Evolutionary conservation across 331 rosid genomes (phyloP).

Genomic region (Pyracantha coccinea): DNA sequence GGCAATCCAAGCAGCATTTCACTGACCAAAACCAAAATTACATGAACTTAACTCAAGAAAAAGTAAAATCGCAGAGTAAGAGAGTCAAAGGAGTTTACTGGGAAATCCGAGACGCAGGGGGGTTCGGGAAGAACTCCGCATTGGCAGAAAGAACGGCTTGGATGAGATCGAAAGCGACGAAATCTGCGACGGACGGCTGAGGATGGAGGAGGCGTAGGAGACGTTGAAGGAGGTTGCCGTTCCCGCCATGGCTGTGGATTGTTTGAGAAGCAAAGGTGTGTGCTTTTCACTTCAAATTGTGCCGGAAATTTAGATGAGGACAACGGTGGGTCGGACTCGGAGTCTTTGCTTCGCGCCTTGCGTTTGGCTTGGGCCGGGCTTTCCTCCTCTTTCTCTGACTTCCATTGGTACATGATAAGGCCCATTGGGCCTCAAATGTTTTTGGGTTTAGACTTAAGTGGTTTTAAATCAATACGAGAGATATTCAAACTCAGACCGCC

Average conservation of each 20-base stretch:
- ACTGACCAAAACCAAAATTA: no score
- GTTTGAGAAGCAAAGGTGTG: neutral
- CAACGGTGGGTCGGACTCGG: neutral
- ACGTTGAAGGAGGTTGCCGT: conserved; percentile 21
- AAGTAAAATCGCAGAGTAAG: neutral
- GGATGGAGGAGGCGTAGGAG: conserved; percentile 28
- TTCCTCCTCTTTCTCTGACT: neutral
- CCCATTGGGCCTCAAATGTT: neutral
- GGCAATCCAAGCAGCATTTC: neutral
- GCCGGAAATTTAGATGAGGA: conserved; percentile 20
- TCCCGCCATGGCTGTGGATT: conserved; percentile 36
- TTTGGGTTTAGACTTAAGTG: neutral
- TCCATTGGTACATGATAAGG: neutral
- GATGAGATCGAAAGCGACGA: conserved; percentile 25
- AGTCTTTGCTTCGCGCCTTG: neutral
- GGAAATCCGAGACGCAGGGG: conserved; percentile 20
- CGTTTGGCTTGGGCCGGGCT: neutral
- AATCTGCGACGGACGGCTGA: conserved; percentile 20
- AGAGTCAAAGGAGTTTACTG: conserved; percentile 21
- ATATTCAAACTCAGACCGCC: no score
- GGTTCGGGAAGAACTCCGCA: conserved; percentile 8
- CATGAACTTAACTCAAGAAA: neutral
- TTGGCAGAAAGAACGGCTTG: conserved; percentile 23
- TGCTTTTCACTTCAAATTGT: neutral
- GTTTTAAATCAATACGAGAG: no score